Percentiles rank a stretch among this genome's conserved stretches.
Evolutionary conservation across 1,284 basidiomycete genomes (phyloP).

Genomic region (Ustilago loliicola): DNA sequence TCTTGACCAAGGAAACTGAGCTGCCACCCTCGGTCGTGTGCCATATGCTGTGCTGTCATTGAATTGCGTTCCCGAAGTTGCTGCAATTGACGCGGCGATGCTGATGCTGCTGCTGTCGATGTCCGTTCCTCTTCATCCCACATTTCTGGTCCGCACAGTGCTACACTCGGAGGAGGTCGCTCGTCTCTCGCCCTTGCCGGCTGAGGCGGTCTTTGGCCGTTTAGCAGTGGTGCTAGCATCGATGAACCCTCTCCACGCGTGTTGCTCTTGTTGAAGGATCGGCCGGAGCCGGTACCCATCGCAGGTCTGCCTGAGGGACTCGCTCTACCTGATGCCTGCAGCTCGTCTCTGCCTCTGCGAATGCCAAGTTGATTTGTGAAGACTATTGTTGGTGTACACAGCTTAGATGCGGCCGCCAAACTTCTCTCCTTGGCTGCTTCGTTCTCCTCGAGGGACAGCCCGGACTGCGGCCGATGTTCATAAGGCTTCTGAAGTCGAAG

Average conservation of each 20-base stretch:
- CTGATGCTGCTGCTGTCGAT: background rate
- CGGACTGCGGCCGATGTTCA: slow-evolving; percentile 18
- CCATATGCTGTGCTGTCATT: background rate
- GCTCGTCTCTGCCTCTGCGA: slow-evolving; percentile 20
- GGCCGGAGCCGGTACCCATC: background rate
- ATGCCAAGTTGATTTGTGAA: slow-evolving; percentile 51
- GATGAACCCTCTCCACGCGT: slow-evolving; percentile 23
- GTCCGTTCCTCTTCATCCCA: slow-evolving; percentile 27
- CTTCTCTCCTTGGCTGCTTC: slow-evolving; percentile 9
- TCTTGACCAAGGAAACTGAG: slow-evolving; percentile 47
- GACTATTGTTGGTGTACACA: slow-evolving; percentile 42
- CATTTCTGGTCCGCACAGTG: slow-evolving; percentile 42
- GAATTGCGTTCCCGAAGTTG: slow-evolving; percentile 9
- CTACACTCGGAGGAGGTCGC: slow-evolving; percentile 38
- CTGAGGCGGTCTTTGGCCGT: slow-evolving; percentile 29
- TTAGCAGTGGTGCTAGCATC: slow-evolving; percentile 34
- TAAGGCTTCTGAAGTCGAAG: slow-evolving; percentile 40
- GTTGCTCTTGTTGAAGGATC: slow-evolving; percentile 7
- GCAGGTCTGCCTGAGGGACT: slow-evolving; percentile 16
- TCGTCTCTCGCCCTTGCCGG: slow-evolving; percentile 29
- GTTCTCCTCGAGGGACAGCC: slow-evolving; percentile 11
- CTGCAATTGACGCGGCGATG: slow-evolving; percentile 18
- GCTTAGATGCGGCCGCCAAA: slow-evolving; percentile 17
- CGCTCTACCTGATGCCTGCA: slow-evolving; percentile 11
- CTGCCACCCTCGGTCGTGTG: slow-evolving; percentile 42